Evolutionary conservation across 2,329 filamentous ascomycete species (phyloP).

Genomic region (Fusarium albidum): DNA sequence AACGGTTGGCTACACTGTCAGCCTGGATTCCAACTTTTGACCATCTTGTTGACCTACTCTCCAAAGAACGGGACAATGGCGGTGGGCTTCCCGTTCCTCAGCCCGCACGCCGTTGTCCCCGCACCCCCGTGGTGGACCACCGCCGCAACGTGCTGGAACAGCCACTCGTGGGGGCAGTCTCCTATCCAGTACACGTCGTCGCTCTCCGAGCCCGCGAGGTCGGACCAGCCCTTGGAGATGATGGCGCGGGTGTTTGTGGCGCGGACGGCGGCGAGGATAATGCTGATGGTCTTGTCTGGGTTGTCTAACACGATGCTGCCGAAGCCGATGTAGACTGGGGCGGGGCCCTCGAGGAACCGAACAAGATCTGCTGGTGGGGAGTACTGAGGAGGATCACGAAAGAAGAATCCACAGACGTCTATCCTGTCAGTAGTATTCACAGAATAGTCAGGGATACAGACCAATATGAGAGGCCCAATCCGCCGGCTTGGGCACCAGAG

Average conservation of each 20-base stretch:
- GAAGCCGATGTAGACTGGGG: slow-evolving; percentile 76
- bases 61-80: slow-evolving; percentile 81
- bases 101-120: slow-evolving; percentile 74
- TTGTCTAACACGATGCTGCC: slow-evolving; percentile 78
- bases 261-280: slow-evolving; percentile 72
- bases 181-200: slow-evolving; percentile 73
- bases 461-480: slow-evolving; percentile 72
- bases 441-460: slow-evolving; percentile 27
- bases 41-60: slow-evolving; percentile 17
- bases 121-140: slow-evolving; percentile 78
- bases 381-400: slow-evolving; percentile 65
- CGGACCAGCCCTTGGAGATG: slow-evolving; percentile 78
- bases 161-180: slow-evolving; percentile 78
- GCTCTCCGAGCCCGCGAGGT: slow-evolving; percentile 64
- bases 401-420: slow-evolving; percentile 70
- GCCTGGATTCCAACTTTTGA: too few relatives aligned
- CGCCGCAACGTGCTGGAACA: slow-evolving; percentile 70
- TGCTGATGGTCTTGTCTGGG: slow-evolving; percentile 68
- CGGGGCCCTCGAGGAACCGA: slow-evolving; percentile 62
- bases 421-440: neutral
- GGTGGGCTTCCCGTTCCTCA: slow-evolving; percentile 72
- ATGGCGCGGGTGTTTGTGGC: slow-evolving; percentile 70
- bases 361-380: slow-evolving; percentile 61
- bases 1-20: slow-evolving; percentile 14
- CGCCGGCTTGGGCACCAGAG: slow-evolving; percentile 69